A percentile compares a stretch with the other conserved stretches of the same genome.
phyloP scores from a whole-genome alignment of 1,284 basidiomycete genomes.

The Moesziomyces globuligerus region DNA sequence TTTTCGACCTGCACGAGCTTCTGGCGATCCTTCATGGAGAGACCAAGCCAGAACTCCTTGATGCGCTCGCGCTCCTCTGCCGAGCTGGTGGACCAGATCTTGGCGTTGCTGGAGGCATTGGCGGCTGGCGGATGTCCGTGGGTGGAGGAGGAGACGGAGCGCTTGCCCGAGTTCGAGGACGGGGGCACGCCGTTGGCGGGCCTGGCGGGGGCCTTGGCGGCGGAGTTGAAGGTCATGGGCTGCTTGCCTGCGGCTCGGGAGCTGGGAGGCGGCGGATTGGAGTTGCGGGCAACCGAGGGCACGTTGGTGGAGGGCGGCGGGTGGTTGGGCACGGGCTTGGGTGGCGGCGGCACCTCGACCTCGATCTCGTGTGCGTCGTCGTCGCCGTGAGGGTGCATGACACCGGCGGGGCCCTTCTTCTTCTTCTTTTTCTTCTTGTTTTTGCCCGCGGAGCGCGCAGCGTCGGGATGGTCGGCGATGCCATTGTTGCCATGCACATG shows the following conservation, averaged over 20 bases:
- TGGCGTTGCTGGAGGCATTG: conserved; percentile 32
- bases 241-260: conserved; percentile 81
- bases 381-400: conserved; percentile 67
- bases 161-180: conserved; percentile 70
- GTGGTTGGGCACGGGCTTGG: conserved; percentile 61
- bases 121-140: conserved; percentile 34
- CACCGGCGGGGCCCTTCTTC: conserved; percentile 56
- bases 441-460: conserved; percentile 36
- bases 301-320: conserved; percentile 65
- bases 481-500: conserved; percentile 32
- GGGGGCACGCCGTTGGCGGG: conserved; percentile 60
- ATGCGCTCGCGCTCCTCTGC: conserved; percentile 93
- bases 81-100: conserved; percentile 77
- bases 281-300: conserved; percentile 65
- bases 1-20: conserved; percentile 95
- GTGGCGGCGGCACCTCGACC: conserved; percentile 62
- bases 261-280: conserved; percentile 69
- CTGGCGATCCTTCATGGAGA: conserved; percentile 86
- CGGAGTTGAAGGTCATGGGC: conserved; percentile 72
- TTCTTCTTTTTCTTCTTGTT: conserved; percentile 73
- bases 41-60: conserved; percentile 93
- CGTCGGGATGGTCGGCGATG: conserved; percentile 15
- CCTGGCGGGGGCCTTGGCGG: conserved; percentile 55
- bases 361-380: conserved; percentile 65
- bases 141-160: conserved; percentile 69